A percentile compares a stretch with the other conserved stretches of the same genome.
These are phyloP conservation scores for Salvia hispanica DNA, from an alignment of 257 asterid genomes.

Conservation along the genomic window DNA sequence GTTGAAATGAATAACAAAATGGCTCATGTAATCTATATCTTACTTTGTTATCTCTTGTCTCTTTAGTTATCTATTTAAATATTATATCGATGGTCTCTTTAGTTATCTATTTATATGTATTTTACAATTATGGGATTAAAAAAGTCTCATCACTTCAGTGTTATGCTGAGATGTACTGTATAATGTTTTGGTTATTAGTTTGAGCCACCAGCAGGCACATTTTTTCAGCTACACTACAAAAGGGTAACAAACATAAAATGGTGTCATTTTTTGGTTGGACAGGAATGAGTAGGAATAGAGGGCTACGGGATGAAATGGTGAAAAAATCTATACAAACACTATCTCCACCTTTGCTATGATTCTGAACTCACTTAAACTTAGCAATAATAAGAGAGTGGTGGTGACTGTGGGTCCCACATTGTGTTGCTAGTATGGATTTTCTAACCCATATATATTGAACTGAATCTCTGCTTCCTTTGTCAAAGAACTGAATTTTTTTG, in stretches of 20 bases:
- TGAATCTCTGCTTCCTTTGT: too few species aligned
- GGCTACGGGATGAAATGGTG: conserved; percentile 13
- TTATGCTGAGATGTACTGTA: too few species aligned
- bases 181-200: too few species aligned
- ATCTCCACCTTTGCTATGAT: conserved; percentile 28
- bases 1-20: not conserved
- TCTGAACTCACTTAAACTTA: conserved; percentile 25
- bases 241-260: too few species aligned
- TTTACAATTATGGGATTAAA: too few species aligned
- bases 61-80: not conserved
- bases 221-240: conserved; percentile 52
- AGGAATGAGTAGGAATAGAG: conserved; percentile 18
- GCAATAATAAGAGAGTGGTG: conserved; percentile 19
- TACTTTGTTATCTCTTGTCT: too few species aligned
- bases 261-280: conserved; percentile 42
- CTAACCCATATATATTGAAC: not conserved
- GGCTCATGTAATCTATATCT: not conserved
- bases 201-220: too few species aligned
- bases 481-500: too few species aligned
- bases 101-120: too few species aligned
- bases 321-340: conserved; percentile 41
- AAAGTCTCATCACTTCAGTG: too few species aligned
- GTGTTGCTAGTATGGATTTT: conserved; percentile 26
- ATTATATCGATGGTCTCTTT: too few species aligned
- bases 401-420: conserved; percentile 32